These are phyloP conservation scores for Hysterium pulicare DNA, from an alignment of 2,329 filamentous ascomycete species.

Conservation along the genomic window DNA sequence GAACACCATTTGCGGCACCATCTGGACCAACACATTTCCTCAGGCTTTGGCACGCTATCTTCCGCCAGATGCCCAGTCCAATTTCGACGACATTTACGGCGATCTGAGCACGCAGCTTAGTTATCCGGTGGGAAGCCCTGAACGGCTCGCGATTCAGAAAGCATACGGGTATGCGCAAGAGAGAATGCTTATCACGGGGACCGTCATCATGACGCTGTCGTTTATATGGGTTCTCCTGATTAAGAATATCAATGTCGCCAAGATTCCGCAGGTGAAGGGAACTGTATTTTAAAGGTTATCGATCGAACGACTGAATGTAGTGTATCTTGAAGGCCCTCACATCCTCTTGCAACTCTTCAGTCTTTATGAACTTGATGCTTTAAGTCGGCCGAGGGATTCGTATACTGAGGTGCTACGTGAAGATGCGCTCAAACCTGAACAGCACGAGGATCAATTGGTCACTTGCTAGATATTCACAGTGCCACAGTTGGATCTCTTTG, in stretches of 20 bases:
- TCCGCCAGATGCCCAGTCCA: slow-evolving; percentile 40
- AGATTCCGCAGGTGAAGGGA: slow-evolving; percentile 18
- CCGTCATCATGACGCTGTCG: slow-evolving; percentile 15
- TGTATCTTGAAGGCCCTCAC: too few species aligned
- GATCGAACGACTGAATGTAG: too few species aligned
- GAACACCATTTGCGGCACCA: slow-evolving; percentile 56
- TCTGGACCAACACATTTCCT: slow-evolving; percentile 60
- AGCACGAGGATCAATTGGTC: too few species aligned
- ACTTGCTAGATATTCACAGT: too few species aligned
- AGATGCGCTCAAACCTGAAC: too few species aligned
- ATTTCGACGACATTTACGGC: slow-evolving; percentile 44
- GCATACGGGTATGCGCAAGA: slow-evolving; percentile 28
- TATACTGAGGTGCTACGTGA: too few species aligned
- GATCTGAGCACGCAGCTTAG: slow-evolving; percentile 52
- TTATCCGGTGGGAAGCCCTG: slow-evolving; percentile 49
- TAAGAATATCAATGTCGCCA: slow-evolving; percentile 15
- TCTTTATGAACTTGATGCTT: too few species aligned
- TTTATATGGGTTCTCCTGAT: slow-evolving; percentile 16
- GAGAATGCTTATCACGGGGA: slow-evolving; percentile 27
- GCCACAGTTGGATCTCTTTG: too few species aligned
- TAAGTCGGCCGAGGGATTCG: too few species aligned
- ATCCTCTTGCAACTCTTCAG: too few species aligned
- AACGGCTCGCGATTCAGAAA: slow-evolving; percentile 37
- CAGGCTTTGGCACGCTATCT: slow-evolving; percentile 45
- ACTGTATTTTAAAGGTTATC: slow-evolving; percentile 14